Conservation (phyloP, 306 rosid genomes). For the Astragalus glycyphyllos region DNA sequence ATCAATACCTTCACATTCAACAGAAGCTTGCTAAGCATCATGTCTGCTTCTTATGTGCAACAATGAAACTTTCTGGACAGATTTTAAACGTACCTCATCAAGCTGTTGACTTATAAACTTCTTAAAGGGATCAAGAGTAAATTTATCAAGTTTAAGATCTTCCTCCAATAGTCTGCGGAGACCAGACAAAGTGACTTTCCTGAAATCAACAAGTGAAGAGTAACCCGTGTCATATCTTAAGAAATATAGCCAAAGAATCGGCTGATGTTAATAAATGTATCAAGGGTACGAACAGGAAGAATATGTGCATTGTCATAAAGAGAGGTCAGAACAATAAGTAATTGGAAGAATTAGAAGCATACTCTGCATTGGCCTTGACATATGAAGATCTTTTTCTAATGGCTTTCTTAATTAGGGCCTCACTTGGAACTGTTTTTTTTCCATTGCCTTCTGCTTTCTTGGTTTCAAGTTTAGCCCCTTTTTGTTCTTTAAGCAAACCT, state of each 20-base stretch:
- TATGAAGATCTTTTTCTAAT: constrained; percentile 71
- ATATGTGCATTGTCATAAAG: constrained; percentile 22
- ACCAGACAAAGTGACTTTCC: constrained; percentile 76
- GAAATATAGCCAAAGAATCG: constrained; percentile 24
- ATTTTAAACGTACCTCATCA: constrained; percentile 65
- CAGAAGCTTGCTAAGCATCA: constrained; percentile 32
- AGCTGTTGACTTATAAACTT: constrained; percentile 76
- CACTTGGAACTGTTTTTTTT: constrained; percentile 61
- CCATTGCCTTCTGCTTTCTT: constrained; percentile 55
- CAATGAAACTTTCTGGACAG: constrained; percentile 10
- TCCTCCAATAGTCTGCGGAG: constrained; percentile 89
- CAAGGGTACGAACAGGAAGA: constrained; percentile 15
- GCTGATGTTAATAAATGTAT: not conserved
- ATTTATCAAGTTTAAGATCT: constrained; percentile 76
- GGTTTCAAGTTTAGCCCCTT: constrained; percentile 48
- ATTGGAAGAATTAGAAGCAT: constrained; percentile 50
- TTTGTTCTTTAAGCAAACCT: constrained; percentile 67
- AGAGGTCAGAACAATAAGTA: constrained; percentile 7
- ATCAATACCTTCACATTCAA: constrained; percentile 55
- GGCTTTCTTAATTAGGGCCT: constrained; percentile 71
- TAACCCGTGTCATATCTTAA: constrained; percentile 29
- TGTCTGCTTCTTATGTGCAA: constrained; percentile 32
- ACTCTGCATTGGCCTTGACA: constrained; percentile 85
- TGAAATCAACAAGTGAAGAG: constrained; percentile 49
- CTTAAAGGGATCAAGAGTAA: constrained; percentile 74